Percentiles rank a stretch among this genome's conserved stretches.
These are phyloP conservation scores for Amaranthus hypochondriacus DNA, from an alignment of 148 eudicot species.

Conservation along the genomic window DNA sequence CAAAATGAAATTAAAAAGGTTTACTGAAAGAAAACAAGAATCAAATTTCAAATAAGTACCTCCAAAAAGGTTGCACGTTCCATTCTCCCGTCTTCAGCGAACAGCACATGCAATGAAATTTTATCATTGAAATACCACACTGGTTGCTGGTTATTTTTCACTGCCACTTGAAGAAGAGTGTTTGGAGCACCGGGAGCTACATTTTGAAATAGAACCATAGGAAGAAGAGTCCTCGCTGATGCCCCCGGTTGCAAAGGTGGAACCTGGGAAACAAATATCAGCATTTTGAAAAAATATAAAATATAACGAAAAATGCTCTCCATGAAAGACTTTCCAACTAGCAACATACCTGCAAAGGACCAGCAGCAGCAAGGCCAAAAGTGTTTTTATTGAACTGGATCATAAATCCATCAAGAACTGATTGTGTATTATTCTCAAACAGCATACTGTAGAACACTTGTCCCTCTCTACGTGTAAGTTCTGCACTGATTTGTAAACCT, in stretches of 20 bases:
- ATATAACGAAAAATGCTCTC: background rate
- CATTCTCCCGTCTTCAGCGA: constrained; percentile 94
- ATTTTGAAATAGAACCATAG: constrained; percentile 88
- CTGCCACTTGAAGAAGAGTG: constrained; percentile 86
- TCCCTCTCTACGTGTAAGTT: constrained; percentile 81
- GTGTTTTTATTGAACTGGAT: constrained; percentile 96
- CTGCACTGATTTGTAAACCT: constrained; percentile 91
- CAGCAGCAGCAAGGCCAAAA: constrained; percentile 88
- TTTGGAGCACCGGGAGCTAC: constrained; percentile 80
- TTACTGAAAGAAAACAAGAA: background rate
- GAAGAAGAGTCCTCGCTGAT: constrained; percentile 71
- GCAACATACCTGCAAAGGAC: constrained; percentile 70
- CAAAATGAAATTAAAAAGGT: background rate
- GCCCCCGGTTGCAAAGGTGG: constrained; percentile 84
- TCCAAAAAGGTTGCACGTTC: constrained; percentile 86
- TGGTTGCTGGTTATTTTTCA: constrained; percentile 94
- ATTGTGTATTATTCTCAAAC: constrained; percentile 74
- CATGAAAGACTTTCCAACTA: background rate
- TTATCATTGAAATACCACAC: constrained; percentile 94
- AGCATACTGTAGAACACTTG: constrained; percentile 78
- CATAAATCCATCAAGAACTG: constrained; percentile 85
- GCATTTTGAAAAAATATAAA: background rate
- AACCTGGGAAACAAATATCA: constrained; percentile 39
- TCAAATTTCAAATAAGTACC: constrained; percentile 36
- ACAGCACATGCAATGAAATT: constrained; percentile 55